A percentile compares a stretch with the other conserved stretches of the same genome.
Evolutionary conservation across 1,139 yeast species (phyloP).

Genomic region (Casaregolazyma suthepensis): DNA sequence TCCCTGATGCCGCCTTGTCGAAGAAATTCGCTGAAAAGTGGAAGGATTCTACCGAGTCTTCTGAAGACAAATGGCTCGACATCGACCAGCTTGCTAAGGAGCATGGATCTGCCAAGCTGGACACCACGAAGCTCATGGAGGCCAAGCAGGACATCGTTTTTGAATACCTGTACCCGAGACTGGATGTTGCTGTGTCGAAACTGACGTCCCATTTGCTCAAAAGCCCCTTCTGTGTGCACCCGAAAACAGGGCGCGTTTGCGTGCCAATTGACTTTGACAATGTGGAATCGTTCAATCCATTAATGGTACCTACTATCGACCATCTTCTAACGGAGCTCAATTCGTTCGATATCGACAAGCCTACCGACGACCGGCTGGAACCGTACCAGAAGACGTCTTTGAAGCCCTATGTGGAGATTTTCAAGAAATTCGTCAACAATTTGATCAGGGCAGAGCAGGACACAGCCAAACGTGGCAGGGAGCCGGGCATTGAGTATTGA

Average conservation of each 20-base stretch:
- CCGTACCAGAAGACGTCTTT: constrained; percentile 66
- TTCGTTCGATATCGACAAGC: constrained; percentile 28
- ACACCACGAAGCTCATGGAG: constrained; percentile 44
- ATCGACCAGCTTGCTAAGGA: constrained; percentile 55
- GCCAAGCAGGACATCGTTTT: constrained; percentile 82
- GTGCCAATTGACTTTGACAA: constrained; percentile 73
- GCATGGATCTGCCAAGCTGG: constrained; percentile 38
- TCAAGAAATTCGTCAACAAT: constrained; percentile 54
- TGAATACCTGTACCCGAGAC: constrained; percentile 78
- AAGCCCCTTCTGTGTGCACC: constrained; percentile 98
- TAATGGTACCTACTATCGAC: constrained; percentile 69
- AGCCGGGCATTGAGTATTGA: too few species aligned
- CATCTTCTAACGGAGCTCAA: constrained; percentile 53
- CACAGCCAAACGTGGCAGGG: constrained; percentile 19
- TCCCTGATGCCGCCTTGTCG: constrained; percentile 55
- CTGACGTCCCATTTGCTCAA: constrained; percentile 87
- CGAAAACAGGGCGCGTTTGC: constrained; percentile 93
- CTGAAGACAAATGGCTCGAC: constrained; percentile 73
- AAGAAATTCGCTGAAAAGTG: constrained; percentile 48
- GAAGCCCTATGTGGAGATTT: constrained; percentile 68
- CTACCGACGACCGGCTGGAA: constrained; percentile 26
- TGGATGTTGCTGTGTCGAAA: constrained; percentile 88
- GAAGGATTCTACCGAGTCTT: constrained; percentile 41
- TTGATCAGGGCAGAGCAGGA: constrained; percentile 49
- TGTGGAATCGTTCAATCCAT: constrained; percentile 64